phyloP scores from a whole-genome alignment of 2,329 filamentous ascomycete species.

The Graphilbum fragrans region DNA sequence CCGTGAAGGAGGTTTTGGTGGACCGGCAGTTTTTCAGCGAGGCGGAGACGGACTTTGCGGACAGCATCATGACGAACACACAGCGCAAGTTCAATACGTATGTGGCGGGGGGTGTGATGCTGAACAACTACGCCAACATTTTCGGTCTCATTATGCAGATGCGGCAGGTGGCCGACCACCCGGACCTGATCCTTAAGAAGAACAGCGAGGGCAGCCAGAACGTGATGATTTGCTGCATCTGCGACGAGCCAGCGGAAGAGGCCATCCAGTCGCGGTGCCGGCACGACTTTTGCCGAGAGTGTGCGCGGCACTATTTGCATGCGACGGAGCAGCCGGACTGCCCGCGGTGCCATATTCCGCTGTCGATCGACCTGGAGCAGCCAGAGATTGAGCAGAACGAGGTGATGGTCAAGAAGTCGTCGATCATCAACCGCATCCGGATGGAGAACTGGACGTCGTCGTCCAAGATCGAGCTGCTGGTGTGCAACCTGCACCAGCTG shows the following conservation, averaged over 20 bases:
- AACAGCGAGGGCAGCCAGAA: slow-evolving; percentile 79
- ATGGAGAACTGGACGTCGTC: slow-evolving; percentile 99
- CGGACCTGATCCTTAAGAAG: slow-evolving; percentile 86
- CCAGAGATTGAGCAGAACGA: slow-evolving; percentile 92
- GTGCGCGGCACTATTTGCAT: slow-evolving; percentile 67
- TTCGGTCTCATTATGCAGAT: slow-evolving; percentile 99
- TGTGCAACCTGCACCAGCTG: slow-evolving; percentile 86
- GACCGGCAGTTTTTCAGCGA: slow-evolving; percentile 95
- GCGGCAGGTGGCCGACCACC: slow-evolving; percentile 94
- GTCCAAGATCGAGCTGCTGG: slow-evolving; percentile 92
- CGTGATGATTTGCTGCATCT: slow-evolving; percentile 83
- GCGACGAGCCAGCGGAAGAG: slow-evolving; percentile 91
- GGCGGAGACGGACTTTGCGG: slow-evolving; percentile 89
- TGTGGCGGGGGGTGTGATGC: slow-evolving; percentile 81
- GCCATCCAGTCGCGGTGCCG: slow-evolving; percentile 84
- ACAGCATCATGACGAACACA: slow-evolving; percentile 88
- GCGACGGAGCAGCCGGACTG: slow-evolving; percentile 72
- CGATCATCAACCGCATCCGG: slow-evolving; percentile 96
- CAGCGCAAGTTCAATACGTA: slow-evolving; percentile 90
- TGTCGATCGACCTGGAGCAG: slow-evolving; percentile 88
- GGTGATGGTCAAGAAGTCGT: slow-evolving; percentile 77
- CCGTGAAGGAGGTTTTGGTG: slow-evolving; percentile 84
- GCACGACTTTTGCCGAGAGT: slow-evolving; percentile 82
- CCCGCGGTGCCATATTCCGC: slow-evolving; percentile 79
- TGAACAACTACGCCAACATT: slow-evolving; percentile 98